phyloP scores from a whole-genome alignment of 345 rosid species.

The Eucalyptus rudis region DNA sequence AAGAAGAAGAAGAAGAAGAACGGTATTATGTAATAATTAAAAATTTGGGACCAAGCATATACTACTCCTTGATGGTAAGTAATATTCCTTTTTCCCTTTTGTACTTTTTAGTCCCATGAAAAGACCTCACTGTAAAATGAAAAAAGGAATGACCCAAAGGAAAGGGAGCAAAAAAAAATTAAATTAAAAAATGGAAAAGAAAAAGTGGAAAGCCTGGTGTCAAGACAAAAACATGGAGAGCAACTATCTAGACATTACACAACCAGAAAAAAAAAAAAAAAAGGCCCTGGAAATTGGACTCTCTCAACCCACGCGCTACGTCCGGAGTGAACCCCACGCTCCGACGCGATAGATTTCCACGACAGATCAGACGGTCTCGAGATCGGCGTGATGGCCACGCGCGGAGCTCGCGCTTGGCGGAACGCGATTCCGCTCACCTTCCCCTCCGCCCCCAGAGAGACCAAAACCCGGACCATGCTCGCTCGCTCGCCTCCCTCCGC shows the following conservation, averaged over 20 bases:
- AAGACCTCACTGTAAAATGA: not conserved
- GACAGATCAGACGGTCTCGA: too few relatives aligned
- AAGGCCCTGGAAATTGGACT: not conserved
- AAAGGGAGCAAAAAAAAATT: not conserved
- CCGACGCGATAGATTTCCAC: not conserved
- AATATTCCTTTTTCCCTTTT: not conserved
- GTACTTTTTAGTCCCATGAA: not conserved
- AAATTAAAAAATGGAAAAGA: not conserved
- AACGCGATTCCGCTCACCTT: not conserved
- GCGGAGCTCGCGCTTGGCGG: not conserved
- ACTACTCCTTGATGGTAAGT: not conserved
- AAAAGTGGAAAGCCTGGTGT: not conserved
- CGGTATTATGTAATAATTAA: not conserved
- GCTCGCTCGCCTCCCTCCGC: not conserved
- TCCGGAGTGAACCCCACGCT: not conserved
- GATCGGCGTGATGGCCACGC: not conserved
- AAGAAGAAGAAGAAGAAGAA: too few relatives aligned
- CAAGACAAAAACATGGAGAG: not conserved
- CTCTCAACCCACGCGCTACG: not conserved
- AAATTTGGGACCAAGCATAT: not conserved
- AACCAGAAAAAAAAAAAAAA: not conserved
- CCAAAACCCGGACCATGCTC: not conserved
- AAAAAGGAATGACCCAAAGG: not conserved
- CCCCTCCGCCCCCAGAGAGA: not conserved
- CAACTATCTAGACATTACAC: not conserved